Conservation (phyloP, 1,284 basidiomycete species). For the Ganoderma leucocontextum region DNA sequence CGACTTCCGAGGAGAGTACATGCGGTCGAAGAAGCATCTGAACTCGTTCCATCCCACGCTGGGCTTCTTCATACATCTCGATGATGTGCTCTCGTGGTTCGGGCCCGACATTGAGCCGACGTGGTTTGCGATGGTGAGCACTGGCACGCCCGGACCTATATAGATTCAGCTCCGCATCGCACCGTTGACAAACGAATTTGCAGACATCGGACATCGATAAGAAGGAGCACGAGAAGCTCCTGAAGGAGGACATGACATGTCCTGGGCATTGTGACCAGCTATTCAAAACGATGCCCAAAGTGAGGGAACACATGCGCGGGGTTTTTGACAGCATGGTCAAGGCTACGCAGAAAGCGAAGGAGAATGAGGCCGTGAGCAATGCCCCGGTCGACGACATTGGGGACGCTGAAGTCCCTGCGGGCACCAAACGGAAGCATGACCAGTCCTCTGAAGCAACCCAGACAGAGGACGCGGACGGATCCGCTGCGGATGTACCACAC, state of each 20-base stretch:
- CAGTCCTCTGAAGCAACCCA: not conserved
- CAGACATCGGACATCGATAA: conserved; percentile 63
- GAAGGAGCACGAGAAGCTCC: conserved; percentile 66
- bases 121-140: conserved; percentile 60
- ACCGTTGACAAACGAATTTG: not conserved
- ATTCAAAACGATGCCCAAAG: conserved; percentile 77
- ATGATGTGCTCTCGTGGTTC: conserved; percentile 81
- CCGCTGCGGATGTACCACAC: not conserved
- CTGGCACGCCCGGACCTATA: conserved; percentile 15
- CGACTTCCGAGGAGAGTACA: conserved; percentile 75
- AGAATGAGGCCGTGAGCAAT: conserved; percentile 1
- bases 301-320: conserved; percentile 77
- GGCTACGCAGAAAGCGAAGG: conserved; percentile 3
- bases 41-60: conserved; percentile 91
- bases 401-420: conserved; percentile 8
- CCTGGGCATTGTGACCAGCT: conserved; percentile 65
- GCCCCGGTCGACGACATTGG: conserved; percentile 6
- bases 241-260: conserved; percentile 76
- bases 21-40: conserved; percentile 95
- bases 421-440: conserved; percentile 22
- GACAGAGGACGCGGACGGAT: not conserved
- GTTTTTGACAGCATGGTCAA: conserved; percentile 57
- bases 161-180: not conserved
- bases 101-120: conserved; percentile 66
- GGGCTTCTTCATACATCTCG: conserved; percentile 88